Conservation (phyloP, 169 alveolate species). For the Eimeria maxima region DNA sequence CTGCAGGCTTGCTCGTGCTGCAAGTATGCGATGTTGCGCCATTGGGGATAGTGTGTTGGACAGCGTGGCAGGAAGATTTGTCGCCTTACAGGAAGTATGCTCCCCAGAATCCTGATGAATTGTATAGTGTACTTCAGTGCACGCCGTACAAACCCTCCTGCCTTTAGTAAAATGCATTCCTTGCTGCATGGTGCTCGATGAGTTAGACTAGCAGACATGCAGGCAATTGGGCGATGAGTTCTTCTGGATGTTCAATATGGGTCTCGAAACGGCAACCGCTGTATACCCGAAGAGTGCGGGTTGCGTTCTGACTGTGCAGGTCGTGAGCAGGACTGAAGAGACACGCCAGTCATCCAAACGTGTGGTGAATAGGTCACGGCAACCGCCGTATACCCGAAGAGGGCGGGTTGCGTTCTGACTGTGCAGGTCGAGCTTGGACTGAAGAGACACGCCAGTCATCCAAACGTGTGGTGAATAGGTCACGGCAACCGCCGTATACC, state of each 20-base stretch:
- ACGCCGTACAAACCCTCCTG: neutral
- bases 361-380: neutral
- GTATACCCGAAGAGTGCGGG: neutral
- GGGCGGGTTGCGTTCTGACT: neutral
- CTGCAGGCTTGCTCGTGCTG: neutral
- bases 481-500: neutral
- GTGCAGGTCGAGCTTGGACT: neutral
- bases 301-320: neutral
- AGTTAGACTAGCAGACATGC: neutral
- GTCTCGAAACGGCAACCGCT: neutral
- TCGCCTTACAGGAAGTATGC: neutral
- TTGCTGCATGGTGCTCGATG: neutral
- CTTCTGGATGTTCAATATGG: too few species aligned
- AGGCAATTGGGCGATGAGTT: too few species aligned
- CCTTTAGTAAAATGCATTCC: neutral
- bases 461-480: neutral
- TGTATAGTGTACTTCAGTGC: neutral
- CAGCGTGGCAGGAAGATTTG: neutral
- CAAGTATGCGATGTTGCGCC: neutral
- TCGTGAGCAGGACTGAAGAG: neutral
- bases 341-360: neutral
- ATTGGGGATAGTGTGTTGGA: neutral
- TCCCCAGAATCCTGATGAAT: neutral
- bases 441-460: neutral
- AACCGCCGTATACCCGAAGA: neutral